A percentile compares a stretch with the other conserved stretches of the same genome.
These are phyloP conservation scores for Pleurotus ostreatus DNA, from an alignment of 768 basidiomycete genomes.

Conservation along the genomic window DNA sequence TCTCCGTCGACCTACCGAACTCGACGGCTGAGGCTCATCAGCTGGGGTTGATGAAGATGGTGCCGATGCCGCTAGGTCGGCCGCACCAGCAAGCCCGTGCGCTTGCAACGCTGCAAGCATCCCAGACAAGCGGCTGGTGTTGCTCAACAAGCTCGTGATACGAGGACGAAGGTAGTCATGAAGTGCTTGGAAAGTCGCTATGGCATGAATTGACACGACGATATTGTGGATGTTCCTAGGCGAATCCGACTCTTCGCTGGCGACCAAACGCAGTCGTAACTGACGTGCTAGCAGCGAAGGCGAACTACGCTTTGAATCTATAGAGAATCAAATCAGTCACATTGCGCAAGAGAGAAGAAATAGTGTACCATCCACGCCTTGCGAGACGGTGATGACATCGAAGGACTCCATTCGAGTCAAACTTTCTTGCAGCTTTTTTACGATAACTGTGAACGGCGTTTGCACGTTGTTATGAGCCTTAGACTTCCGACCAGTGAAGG, in stretches of 20 bases:
- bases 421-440: slow-evolving; percentile 95
- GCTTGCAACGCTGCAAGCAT: slow-evolving; percentile 91
- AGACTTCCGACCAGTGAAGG: slow-evolving; percentile 57
- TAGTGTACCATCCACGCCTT: slow-evolving; percentile 70
- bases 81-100: slow-evolving; percentile 55
- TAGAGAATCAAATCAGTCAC: not conserved
- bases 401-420: slow-evolving; percentile 94
- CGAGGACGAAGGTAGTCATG: slow-evolving; percentile 95
- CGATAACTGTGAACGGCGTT: slow-evolving; percentile 70
- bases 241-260: slow-evolving; percentile 84
- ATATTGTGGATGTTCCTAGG: slow-evolving; percentile 86
- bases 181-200: slow-evolving; percentile 95
- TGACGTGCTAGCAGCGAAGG: slow-evolving; percentile 91
- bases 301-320: slow-evolving; percentile 85
- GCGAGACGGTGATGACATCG: slow-evolving; percentile 87
- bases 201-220: slow-evolving; percentile 96
- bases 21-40: slow-evolving; percentile 27
- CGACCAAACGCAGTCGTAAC: slow-evolving; percentile 83
- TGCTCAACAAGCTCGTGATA: slow-evolving; percentile 65
- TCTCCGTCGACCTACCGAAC: slow-evolving; percentile 58
- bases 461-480: slow-evolving; percentile 40
- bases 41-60: slow-evolving; percentile 32
- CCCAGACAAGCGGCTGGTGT: slow-evolving; percentile 68
- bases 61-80: not conserved
- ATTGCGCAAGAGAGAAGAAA: not conserved